Base-by-base conservation (phyloP, 345 rosid species). In the Streptanthus diversifolius region DNA sequence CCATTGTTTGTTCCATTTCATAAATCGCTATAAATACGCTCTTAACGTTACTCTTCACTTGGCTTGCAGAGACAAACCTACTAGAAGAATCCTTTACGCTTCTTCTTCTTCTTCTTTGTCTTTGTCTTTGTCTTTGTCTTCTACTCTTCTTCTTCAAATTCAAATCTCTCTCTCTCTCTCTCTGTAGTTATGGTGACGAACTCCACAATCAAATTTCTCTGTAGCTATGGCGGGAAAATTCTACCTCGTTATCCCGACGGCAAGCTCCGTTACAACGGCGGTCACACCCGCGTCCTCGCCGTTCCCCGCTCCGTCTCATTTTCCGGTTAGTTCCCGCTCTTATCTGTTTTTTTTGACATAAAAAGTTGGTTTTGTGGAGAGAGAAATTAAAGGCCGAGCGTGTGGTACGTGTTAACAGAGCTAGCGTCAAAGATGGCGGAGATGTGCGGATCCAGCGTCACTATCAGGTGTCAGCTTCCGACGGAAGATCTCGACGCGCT, bases 221-320 rank as follows among this genome's bases (percentile, higher is more conserved):
- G 97, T 81, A 93, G 98, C 76, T 86, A 93, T 64, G 97, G 97
- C 54, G 98, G 98, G 22, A 86, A 80, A 58, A 91, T 93, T 37
- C 44, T 89, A 68, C 98, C 98, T 60, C 98, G 97, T 56, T 81
- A 87, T 65, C 87, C 92, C 9, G 98, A 93, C 72, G 90, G 96
- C 13, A 88, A 82, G 62, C 99, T 93, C 84, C 99, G 97, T 75
- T 93, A 91, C 71, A 79, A 78, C 52, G 97, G 97, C 39, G 98
- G 98, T n/a, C 90, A 89, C 55, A 91, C 97, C 53, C 98, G 98
- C 63, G 91, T 93, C 82, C 90, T 93, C 61, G 84, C 96, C 70
- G 95, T 91, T 35, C 70, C 79, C 48, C 97, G 95, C 47, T 87
- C 90, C 77, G 49, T 88, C 65, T 74, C 89, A 35, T 91, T 84